A percentile compares a stretch with the other conserved stretches of the same genome.
phyloP scores from a whole-genome alignment of 2,329 filamentous ascomycete species.

The Cladosporium oxysporum region DNA sequence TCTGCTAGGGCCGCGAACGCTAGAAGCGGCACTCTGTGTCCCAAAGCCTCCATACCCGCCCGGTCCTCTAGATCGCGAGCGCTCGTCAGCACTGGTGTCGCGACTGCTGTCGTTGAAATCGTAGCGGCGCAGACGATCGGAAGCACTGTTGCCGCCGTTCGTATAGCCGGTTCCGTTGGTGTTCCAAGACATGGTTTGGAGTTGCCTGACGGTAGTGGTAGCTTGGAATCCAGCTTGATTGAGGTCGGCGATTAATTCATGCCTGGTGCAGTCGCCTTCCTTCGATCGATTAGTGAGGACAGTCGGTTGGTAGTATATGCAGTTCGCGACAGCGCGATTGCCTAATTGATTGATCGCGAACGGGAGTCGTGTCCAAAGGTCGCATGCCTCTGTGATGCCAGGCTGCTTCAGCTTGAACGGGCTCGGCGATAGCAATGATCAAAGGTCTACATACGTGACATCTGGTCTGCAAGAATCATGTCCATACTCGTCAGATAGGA shows the following conservation, averaged over 20 bases:
- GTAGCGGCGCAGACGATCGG: constrained; percentile 36
- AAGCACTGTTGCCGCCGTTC: constrained; percentile 11
- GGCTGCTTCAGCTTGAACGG: neutral
- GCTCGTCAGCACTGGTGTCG: constrained; percentile 39
- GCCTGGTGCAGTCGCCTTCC: neutral
- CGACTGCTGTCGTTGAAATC: constrained; percentile 38
- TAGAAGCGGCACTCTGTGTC: constrained; percentile 22
- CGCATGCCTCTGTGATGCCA: constrained; percentile 3
- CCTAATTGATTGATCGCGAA: neutral
- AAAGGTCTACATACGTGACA: neutral
- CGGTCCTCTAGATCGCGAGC: constrained; percentile 40
- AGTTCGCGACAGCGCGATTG: neutral
- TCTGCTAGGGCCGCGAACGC: constrained; percentile 37
- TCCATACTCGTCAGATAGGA: too few relatives aligned
- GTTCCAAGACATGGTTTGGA: constrained; percentile 20
- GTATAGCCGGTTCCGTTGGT: constrained; percentile 37
- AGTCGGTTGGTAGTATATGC: neutral
- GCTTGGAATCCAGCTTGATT: neutral
- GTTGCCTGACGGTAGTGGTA: neutral
- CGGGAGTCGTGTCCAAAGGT: constrained; percentile 4
- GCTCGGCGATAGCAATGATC: neutral
- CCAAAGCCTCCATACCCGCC: constrained; percentile 44
- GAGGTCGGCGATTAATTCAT: neutral
- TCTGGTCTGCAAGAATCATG: neutral
- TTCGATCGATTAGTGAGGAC: neutral